A percentile compares a stretch with the other conserved stretches of the same genome.
Conservation (phyloP, 2,329 filamentous ascomycete genomes). For the Monilinia polystroma region DNA sequence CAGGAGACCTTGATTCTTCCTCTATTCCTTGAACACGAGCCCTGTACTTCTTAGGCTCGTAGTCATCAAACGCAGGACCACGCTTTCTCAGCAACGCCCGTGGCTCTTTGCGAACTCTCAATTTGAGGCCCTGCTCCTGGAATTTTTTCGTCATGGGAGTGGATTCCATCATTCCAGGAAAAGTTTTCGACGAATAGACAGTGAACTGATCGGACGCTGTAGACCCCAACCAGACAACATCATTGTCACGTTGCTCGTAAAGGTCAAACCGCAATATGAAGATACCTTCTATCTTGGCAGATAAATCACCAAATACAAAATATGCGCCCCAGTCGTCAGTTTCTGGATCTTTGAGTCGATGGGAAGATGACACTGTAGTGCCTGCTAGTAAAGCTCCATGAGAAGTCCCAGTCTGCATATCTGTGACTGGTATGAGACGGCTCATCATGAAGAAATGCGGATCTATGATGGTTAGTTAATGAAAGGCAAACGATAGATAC, state of each 20-base stretch:
- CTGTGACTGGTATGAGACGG: conserved; percentile 14
- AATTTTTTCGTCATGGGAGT: conserved; percentile 79
- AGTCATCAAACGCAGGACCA: conserved; percentile 40
- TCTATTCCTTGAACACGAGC: conserved; percentile 13
- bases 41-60: conserved; percentile 37
- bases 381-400: conserved; percentile 61
- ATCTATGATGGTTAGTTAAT: conserved; percentile 38
- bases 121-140: conserved; percentile 80
- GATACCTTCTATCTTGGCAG: conserved; percentile 69
- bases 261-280: conserved; percentile 76
- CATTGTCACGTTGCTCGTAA: conserved; percentile 60
- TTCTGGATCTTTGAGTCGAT: conserved; percentile 71
- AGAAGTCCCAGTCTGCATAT: conserved; percentile 12
- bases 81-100: conserved; percentile 47
- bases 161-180: conserved; percentile 77
- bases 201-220: conserved; percentile 66
- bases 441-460: conserved; percentile 48
- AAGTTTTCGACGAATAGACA: conserved; percentile 65
- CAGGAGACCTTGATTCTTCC: neutral
- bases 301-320: conserved; percentile 89
- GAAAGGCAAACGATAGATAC: neutral
- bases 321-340: conserved; percentile 78
- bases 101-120: conserved; percentile 81
- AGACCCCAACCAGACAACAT: conserved; percentile 35
- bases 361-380: conserved; percentile 75